phyloP scores from a whole-genome alignment of 306 rosid genomes.

The Trifolium repens region DNA sequence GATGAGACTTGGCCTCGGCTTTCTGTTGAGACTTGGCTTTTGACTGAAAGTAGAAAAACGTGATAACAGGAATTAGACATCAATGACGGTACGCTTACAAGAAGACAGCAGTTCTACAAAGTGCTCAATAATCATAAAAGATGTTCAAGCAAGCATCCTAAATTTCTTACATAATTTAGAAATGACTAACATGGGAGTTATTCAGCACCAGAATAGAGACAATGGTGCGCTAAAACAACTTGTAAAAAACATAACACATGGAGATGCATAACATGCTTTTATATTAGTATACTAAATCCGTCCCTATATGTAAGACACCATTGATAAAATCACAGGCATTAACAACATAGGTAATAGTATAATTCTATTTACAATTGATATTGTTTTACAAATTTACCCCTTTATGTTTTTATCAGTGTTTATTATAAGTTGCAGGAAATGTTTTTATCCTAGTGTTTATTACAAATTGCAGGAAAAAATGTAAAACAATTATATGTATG shows the following conservation, averaged over 20 bases:
- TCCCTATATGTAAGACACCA: too few relatives aligned
- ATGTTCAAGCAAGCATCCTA: constrained; percentile 12
- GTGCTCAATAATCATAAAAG: neutral
- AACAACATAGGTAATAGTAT: too few relatives aligned
- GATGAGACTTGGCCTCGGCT: constrained; percentile 55
- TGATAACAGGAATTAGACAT: constrained; percentile 18
- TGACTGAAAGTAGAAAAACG: constrained; percentile 55
- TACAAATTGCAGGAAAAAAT: too few relatives aligned
- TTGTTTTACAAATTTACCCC: too few relatives aligned
- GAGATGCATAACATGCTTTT: constrained; percentile 3
- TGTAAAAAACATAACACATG: neutral
- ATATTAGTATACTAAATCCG: too few relatives aligned
- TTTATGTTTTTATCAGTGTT: too few relatives aligned
- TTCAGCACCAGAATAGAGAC: neutral
- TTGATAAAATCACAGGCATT: too few relatives aligned
- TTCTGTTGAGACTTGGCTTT: constrained; percentile 80
- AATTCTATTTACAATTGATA: too few relatives aligned
- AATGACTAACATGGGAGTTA: constrained; percentile 7
- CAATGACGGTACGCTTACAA: neutral
- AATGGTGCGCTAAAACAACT: neutral
- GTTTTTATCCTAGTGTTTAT: too few relatives aligned
- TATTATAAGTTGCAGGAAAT: too few relatives aligned
- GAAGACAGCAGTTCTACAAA: constrained; percentile 24
- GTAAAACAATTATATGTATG: too few relatives aligned
- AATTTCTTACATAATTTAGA: constrained; percentile 10